Evolutionary conservation across 805 yeast genomes (phyloP), one percentile per base, ranked within the genome.

Genomic region (Candida sithepensis): DNA sequence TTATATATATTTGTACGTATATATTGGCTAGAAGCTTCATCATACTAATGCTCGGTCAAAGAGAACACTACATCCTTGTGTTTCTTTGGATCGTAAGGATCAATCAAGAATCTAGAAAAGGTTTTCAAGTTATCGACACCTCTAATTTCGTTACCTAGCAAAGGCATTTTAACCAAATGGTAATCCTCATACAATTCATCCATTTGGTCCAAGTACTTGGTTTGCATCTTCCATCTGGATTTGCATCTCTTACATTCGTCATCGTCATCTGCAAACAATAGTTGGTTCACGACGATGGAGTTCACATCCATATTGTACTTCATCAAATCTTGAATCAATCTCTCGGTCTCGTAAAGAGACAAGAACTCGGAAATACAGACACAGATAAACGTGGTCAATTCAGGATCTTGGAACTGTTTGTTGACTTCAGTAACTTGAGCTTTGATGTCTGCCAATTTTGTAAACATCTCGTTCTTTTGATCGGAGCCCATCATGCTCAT

Each of bases 361-460:
- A 94, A 76, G 70, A 94, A 94, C 72, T 94, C 99, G 42, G 97
- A 89, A 56, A 94, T 94, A 70, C 99, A 94, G 39, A 94, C 99
- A 71, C 97, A 94, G 28, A 94, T 87, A 60, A 87, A 87, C 0
- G 99, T 94, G 18, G 99, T 94, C 61, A 94, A 74, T 52, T 94
- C 97, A 2, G 99, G 97, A 67, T 94, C 83, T 58, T 95, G 90
- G 73, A 94, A 94, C 67, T 94, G 99, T 56, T 85, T 85, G 70
- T 89, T 94, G 51, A 92, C 96, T 64, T 89, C 95, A 41, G 82
- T 73, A 21, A 94, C 96, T 54, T 84, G 82, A 51, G 76, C 81
- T 54, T 94, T 88, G 48, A 90, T 79, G 57, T 87, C 95, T 50
- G 80, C 83, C 60, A 92, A 75, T 68, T 91, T 91, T 50, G 72